phyloP scores from a whole-genome alignment of 1,284 basidiomycete species.

The Veloboletus limbatus region DNA sequence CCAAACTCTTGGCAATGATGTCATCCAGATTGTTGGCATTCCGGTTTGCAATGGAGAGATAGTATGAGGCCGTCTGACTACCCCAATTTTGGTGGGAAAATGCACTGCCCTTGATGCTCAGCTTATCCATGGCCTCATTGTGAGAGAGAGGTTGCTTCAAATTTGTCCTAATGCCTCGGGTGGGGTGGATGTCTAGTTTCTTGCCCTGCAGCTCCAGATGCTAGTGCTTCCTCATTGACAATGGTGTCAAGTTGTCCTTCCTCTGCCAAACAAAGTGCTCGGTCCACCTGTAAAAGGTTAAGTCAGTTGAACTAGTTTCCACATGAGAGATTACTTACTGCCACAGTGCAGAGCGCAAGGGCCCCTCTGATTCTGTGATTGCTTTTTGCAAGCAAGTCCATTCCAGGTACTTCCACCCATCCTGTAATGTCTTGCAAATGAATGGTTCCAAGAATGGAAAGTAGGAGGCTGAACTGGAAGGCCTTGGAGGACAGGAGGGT shows the following conservation, averaged over 20 bases:
- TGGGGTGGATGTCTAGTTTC: background rate
- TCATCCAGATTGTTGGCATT: too few relatives aligned
- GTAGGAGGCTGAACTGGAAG: background rate
- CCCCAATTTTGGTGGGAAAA: constrained; percentile 1
- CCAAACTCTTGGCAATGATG: too few relatives aligned
- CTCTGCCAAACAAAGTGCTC: too few relatives aligned
- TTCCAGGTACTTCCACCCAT: background rate
- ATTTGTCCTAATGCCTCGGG: background rate
- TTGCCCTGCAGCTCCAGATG: too few relatives aligned
- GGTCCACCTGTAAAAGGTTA: background rate
- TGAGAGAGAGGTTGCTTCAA: background rate
- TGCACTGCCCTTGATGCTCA: background rate
- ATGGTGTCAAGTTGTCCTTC: too few relatives aligned
- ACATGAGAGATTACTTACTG: too few relatives aligned
- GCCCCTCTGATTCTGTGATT: background rate
- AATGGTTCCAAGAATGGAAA: background rate
- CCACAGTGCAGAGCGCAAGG: too few relatives aligned
- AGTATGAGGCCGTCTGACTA: background rate
- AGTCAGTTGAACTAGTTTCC: too few relatives aligned
- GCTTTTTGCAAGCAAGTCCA: background rate
- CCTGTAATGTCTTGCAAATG: background rate
- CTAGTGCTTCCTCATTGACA: too few relatives aligned
- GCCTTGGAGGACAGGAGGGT: too few relatives aligned
- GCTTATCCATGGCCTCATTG: background rate
- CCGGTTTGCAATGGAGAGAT: background rate